Conservation (phyloP, 2,329 filamentous ascomycete genomes). For the Sclerotinia subarctica region DNA sequence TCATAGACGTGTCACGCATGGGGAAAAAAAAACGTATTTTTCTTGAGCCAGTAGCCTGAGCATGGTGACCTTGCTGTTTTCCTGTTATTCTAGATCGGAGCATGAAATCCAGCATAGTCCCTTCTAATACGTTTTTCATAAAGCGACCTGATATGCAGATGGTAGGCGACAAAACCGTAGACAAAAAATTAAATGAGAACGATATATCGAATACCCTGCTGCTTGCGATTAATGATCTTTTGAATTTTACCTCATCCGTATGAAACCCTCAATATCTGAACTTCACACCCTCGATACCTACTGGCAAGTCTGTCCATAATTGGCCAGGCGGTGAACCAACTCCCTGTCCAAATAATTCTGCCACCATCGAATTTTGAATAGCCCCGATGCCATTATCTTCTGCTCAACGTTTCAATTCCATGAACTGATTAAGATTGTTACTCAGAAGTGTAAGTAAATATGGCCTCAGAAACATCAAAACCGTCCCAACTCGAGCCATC, state of each 20-base stretch:
- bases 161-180: constrained; percentile 8
- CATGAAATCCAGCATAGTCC: constrained; percentile 38
- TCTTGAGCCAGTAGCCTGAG: constrained; percentile 31
- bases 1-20: constrained; percentile 41
- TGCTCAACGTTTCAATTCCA: background rate
- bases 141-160: constrained; percentile 14
- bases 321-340: background rate
- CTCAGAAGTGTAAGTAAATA: constrained; percentile 11
- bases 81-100: constrained; percentile 36
- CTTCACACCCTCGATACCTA: background rate
- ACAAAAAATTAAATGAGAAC: constrained; percentile 2
- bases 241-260: background rate
- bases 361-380: background rate
- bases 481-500: constrained; percentile 72
- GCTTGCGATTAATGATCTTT: background rate
- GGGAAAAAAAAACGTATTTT: constrained; percentile 29
- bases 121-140: constrained; percentile 21
- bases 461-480: constrained; percentile 38
- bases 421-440: background rate
- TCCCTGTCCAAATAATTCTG: constrained; percentile 2
- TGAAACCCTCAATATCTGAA: background rate
- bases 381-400: background rate
- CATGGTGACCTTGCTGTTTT: constrained; percentile 30
- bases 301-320: background rate
- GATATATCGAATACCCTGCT: background rate